Evolutionary conservation across 192 early-diverging fungal species (phyloP).

Genomic region (Piromyces finnis): DNA sequence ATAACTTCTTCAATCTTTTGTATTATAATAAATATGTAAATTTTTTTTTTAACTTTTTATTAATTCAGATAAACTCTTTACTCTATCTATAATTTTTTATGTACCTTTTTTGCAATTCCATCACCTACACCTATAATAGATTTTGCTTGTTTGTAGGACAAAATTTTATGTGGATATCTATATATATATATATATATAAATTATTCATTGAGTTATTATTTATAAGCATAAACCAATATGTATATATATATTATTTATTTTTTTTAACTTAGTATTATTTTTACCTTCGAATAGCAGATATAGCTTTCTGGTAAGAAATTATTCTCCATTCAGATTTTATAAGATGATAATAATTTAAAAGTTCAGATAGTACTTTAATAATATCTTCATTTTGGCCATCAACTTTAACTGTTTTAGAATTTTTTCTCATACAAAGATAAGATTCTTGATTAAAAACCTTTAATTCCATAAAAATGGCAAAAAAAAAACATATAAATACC

Average conservation of each 20-base stretch:
- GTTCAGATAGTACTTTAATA: not conserved
- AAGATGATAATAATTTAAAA: not conserved
- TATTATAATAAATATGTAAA: not conserved
- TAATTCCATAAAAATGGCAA: not conserved
- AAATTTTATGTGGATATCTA: not conserved
- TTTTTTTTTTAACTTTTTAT: no score
- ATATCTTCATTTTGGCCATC: not conserved
- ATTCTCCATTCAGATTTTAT: not conserved
- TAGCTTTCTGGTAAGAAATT: not conserved
- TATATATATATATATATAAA: not conserved
- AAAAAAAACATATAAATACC: no score
- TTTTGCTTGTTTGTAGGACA: not conserved
- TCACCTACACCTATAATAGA: not conserved
- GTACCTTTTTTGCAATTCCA: not conserved
- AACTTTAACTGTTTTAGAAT: not conserved
- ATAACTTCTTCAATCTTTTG: not conserved
- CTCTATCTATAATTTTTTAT: not conserved
- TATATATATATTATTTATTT: no score
- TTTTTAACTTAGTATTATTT: not conserved
- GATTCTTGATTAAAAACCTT: not conserved
- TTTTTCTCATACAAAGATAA: not conserved
- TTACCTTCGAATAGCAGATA: not conserved
- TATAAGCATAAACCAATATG: no score
- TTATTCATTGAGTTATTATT: no score
- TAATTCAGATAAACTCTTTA: no score